phyloP scores from a whole-genome alignment of 2,329 filamentous ascomycete species.

The Esteya vermicola region DNA sequence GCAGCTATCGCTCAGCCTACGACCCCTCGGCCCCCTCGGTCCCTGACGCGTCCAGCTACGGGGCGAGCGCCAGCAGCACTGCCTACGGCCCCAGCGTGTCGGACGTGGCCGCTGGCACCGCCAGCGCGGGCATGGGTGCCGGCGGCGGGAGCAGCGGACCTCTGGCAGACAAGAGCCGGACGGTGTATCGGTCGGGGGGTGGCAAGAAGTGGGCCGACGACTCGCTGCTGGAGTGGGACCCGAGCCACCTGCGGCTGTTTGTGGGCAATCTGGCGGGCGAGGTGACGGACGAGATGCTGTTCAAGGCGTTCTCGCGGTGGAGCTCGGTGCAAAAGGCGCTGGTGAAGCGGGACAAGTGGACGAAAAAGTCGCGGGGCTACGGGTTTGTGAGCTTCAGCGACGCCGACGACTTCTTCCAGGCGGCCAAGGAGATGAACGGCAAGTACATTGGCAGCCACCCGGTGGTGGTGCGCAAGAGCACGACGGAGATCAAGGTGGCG shows the following conservation, averaged over 20 bases:
- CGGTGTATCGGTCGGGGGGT: slow-evolving; percentile 75
- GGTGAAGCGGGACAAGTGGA: slow-evolving; percentile 89
- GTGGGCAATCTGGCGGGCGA: slow-evolving; percentile 95
- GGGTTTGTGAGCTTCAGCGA: slow-evolving; percentile 95
- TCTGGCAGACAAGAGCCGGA: slow-evolving; percentile 43
- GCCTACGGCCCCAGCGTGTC: slow-evolving; percentile 11
- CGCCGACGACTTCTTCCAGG: slow-evolving; percentile 90
- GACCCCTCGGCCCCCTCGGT: neutral
- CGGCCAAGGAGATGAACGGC: slow-evolving; percentile 94
- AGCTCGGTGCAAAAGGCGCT: slow-evolving; percentile 80
- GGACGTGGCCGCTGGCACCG: slow-evolving; percentile 7
- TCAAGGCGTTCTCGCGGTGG: slow-evolving; percentile 88
- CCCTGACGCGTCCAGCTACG: too few species aligned
- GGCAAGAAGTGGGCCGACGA: slow-evolving; percentile 88
- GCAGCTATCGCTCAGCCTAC: neutral
- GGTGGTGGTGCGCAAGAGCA: slow-evolving; percentile 73
- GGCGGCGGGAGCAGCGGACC: slow-evolving; percentile 12
- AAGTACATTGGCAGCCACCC: slow-evolving; percentile 99
- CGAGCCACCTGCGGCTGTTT: slow-evolving; percentile 84
- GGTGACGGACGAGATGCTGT: slow-evolving; percentile 86
- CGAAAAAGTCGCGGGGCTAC: slow-evolving; percentile 90
- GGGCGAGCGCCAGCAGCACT: slow-evolving; percentile 20
- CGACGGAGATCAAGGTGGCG: slow-evolving; percentile 75
- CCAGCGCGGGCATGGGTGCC: slow-evolving; percentile 7
- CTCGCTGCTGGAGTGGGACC: slow-evolving; percentile 87